Percentiles rank a stretch among this genome's conserved stretches.
These are phyloP conservation scores for Lyophyllum decastes DNA, from an alignment of 768 basidiomycete species.

Conservation along the genomic window DNA sequence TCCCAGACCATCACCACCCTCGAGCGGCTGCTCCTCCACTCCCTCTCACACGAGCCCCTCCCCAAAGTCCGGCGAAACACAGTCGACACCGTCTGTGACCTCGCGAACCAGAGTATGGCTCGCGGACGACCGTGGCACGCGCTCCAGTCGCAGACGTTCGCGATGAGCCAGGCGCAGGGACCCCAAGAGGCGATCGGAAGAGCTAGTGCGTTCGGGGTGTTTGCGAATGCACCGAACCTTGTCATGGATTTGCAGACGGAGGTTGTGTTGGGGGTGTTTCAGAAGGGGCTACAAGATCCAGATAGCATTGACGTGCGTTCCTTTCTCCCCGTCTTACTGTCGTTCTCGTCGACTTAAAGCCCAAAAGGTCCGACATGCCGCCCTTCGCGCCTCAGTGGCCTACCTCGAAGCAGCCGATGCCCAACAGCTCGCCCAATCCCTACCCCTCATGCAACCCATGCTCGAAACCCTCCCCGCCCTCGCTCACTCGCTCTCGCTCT, in stretches of 20 bases:
- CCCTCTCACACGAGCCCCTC: conserved; percentile 61
- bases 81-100: conserved; percentile 75
- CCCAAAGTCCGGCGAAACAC: conserved; percentile 65
- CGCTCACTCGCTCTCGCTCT: conserved; percentile 18
- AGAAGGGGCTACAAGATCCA: conserved; percentile 66
- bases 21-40: conserved; percentile 72
- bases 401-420: conserved; percentile 74
- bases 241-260: conserved; percentile 77
- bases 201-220: background rate
- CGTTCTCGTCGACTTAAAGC: background rate
- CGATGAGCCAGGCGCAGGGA: conserved; percentile 50
- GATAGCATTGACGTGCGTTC: conserved; percentile 13
- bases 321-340: background rate
- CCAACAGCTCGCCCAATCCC: conserved; percentile 59
- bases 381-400: conserved; percentile 44
- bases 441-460: background rate
- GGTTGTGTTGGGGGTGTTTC: conserved; percentile 65
- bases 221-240: conserved; percentile 49
- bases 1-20: conserved; percentile 64
- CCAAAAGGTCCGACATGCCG: conserved; percentile 67
- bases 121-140: conserved; percentile 84
- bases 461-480: background rate
- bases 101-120: conserved; percentile 73
- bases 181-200: conserved; percentile 30
- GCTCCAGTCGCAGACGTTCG: conserved; percentile 70